Conservation (phyloP, 73 alveolate species). For the Paramecium sexaurelia region DNA sequence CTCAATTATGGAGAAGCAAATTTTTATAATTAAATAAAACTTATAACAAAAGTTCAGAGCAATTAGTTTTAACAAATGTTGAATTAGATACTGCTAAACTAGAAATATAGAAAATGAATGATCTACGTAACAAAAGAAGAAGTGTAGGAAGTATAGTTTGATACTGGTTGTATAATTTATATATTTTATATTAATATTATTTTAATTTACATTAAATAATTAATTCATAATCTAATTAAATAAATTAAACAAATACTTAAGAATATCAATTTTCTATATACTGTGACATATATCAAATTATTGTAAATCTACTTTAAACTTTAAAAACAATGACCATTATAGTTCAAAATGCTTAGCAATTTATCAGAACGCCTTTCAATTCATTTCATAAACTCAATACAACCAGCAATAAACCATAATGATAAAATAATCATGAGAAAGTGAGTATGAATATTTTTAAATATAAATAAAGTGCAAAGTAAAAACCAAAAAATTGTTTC, state of each 20-base stretch:
- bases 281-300: no score
- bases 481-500: no score
- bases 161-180: background rate
- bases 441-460: no score
- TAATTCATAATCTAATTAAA: background rate
- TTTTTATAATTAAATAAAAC: slow-evolving; percentile 5
- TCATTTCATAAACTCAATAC: no score
- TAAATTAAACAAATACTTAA: background rate
- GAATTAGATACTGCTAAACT: background rate
- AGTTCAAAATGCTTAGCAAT: no score
- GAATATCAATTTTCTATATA: no score
- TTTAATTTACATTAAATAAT: background rate
- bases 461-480: no score
- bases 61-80: background rate
- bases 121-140: background rate
- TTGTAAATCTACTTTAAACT: no score
- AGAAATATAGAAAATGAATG: background rate
- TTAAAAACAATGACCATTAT: no score
- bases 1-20: background rate
- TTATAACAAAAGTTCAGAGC: background rate
- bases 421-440: no score
- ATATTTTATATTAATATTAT: background rate
- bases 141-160: slow-evolving; percentile 11
- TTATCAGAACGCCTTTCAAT: no score
- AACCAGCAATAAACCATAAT: no score